Evolutionary conservation across 129 eudicot genomes (phyloP), one percentile per base, ranked within the genome.

Genomic region (Artemisia annua): DNA sequence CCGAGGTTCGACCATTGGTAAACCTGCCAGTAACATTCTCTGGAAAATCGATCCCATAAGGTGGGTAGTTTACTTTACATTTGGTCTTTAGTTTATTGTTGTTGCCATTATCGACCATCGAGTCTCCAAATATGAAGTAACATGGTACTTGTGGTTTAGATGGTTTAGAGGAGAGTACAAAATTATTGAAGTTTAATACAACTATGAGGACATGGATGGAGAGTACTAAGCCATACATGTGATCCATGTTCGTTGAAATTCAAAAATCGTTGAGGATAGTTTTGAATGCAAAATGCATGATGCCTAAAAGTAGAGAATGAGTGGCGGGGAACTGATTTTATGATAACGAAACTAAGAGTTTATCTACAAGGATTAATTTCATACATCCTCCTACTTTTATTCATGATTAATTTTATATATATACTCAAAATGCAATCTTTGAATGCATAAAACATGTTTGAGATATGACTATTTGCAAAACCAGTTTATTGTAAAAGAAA

Each of bases 41-140:
- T 0, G 85, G 83, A 62, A 77, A 85, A 76, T 91, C 97, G 49
- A 86, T 20, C 19, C 95, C 92, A 24, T 88, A 91, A 7, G 97
- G 97, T 0, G 60, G 79, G 65, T 68, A 88, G 32, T 28, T 28
- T 32, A 49, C 72, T 35, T 55, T 76, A 24, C 70, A 49, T 16
- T 30, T 46, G 3, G 75, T 78, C 15, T 24, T 24, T 22, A 76
- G 75, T 12, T 15, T 28, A 28, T 68, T 76, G 68, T 76, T 76
- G 53, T 76, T 76, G 44, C 80, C 80, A 17, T 10, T 68, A 49
- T 69, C 79, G 13, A 76, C 71, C 68, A 67, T 65, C 3, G 72
- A 75, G 60, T 63, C 76, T 53, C 85, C 85, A 17, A 65, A 71
- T 71, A 78, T 64, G 65, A 78, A 78, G 72, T 71, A 78, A 71